Conservation (phyloP, 1,284 basidiomycete genomes). For the Jaminaea rosea region DNA sequence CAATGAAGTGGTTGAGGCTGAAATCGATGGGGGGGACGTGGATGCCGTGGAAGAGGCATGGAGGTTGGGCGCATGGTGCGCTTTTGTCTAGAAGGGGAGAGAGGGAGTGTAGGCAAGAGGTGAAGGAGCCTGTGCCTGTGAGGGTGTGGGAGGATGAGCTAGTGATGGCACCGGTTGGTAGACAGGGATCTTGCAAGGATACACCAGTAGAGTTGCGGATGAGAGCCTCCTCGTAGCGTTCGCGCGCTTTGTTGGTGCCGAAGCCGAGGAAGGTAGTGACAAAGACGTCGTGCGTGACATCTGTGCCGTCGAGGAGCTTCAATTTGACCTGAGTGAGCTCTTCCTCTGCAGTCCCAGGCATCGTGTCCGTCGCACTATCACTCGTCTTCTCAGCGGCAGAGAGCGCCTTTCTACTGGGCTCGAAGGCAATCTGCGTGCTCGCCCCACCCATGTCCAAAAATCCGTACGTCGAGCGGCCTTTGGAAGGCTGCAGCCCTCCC, state of each 20-base stretch:
- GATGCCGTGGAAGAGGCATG: slow-evolving; percentile 95
- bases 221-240: slow-evolving; percentile 69
- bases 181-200: slow-evolving; percentile 65
- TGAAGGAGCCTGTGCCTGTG: slow-evolving; percentile 77
- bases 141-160: slow-evolving; percentile 50
- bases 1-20: slow-evolving; percentile 82
- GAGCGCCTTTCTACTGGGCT: slow-evolving; percentile 58
- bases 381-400: slow-evolving; percentile 50
- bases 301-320: slow-evolving; percentile 71
- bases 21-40: slow-evolving; percentile 73
- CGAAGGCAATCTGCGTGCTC: slow-evolving; percentile 95
- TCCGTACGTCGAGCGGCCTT: slow-evolving; percentile 73
- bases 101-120: slow-evolving; percentile 66
- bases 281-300: slow-evolving; percentile 84
- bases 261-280: slow-evolving; percentile 98
- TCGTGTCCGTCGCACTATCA: neutral
- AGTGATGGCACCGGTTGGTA: slow-evolving; percentile 58
- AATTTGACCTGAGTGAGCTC: slow-evolving; percentile 62
- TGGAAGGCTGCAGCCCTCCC: slow-evolving; percentile 6
- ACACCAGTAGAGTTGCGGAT: slow-evolving; percentile 50
- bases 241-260: slow-evolving; percentile 88
- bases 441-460: slow-evolving; percentile 99
- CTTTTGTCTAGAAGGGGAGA: slow-evolving; percentile 76
- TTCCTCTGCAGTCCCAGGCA: slow-evolving; percentile 1
- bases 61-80: slow-evolving; percentile 68